These are phyloP conservation scores for Globisporangium okanoganense DNA, from an alignment of 352 stramenopile species.

Conservation along the genomic window DNA sequence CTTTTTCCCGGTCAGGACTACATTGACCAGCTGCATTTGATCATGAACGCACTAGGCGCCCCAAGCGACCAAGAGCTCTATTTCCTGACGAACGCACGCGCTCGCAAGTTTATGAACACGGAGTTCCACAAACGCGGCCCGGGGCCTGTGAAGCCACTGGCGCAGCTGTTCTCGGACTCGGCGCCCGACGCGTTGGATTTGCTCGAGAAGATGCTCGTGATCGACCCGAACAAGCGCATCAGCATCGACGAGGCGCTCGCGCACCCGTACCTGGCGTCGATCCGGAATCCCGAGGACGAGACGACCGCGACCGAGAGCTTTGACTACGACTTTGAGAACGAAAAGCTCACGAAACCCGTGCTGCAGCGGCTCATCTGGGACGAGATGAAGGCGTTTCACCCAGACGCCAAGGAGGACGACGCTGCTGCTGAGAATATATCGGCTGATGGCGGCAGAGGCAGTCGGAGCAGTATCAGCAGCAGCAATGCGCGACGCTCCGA, in stretches of 20 bases:
- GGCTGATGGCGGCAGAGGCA: background rate
- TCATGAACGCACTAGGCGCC: constrained; percentile 96
- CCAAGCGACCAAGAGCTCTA: constrained; percentile 93
- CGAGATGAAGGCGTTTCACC: constrained; percentile 80
- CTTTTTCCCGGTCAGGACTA: constrained; percentile 96
- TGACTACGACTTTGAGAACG: constrained; percentile 87
- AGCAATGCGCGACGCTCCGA: constrained; percentile 17
- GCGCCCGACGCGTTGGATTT: constrained; percentile 76
- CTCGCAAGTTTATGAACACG: constrained; percentile 82
- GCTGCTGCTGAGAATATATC: background rate
- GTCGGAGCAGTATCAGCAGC: constrained; percentile 2
- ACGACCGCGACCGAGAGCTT: constrained; percentile 66
- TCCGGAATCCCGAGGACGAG: constrained; percentile 89
- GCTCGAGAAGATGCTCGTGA: constrained; percentile 90
- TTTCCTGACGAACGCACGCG: constrained; percentile 94
- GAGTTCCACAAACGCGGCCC: constrained; percentile 73
- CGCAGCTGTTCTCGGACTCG: constrained; percentile 71
- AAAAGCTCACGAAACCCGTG: constrained; percentile 79
- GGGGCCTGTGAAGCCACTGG: constrained; percentile 58
- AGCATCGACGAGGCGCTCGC: constrained; percentile 89
- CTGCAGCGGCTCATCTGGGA: constrained; percentile 85
- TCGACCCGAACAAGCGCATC: constrained; percentile 90
- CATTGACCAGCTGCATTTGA: constrained; percentile 95
- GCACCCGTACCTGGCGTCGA: constrained; percentile 86
- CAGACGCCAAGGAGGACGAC: constrained; percentile 40